Evolutionary conservation across 106 monocot species (phyloP).

Genomic region (Platanthera guangdongensis): DNA sequence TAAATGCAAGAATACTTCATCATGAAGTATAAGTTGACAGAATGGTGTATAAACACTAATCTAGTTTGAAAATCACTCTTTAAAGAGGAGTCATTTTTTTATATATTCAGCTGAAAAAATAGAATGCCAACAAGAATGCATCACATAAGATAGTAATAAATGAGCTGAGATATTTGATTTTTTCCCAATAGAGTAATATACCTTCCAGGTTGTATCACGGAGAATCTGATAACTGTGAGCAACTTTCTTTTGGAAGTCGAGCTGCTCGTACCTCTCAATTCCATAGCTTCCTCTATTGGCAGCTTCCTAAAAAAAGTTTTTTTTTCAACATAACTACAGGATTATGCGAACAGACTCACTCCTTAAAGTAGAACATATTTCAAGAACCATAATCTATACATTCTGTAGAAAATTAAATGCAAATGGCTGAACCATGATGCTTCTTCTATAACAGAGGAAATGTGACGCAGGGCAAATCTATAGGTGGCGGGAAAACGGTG

Average conservation of each 20-base stretch:
- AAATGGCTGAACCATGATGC: neutral
- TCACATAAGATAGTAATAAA: too few species aligned
- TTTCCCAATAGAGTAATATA: conserved; percentile 8
- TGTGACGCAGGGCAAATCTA: too few species aligned
- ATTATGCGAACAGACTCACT: neutral
- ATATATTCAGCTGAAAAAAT: too few species aligned
- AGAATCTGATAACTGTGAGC: conserved; percentile 53
- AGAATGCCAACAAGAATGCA: too few species aligned
- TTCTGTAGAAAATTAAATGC: neutral
- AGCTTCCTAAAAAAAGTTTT: conserved; percentile 49
- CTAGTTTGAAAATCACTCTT: too few species aligned
- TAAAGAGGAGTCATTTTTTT: too few species aligned
- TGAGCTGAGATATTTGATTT: too few species aligned
- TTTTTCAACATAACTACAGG: neutral
- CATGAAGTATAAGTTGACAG: too few species aligned
- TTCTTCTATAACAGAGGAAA: neutral
- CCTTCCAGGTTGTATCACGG: conserved; percentile 72
- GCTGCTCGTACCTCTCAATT: conserved; percentile 72
- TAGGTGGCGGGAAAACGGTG: too few species aligned
- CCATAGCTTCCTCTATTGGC: conserved; percentile 95
- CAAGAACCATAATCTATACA: neutral
- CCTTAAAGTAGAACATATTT: neutral
- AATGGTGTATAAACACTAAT: too few species aligned
- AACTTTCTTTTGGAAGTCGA: conserved; percentile 88
- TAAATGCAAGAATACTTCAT: too few species aligned